Conservation (phyloP, 1,284 basidiomycete genomes). For the Cryptococcus floricola region DNA sequence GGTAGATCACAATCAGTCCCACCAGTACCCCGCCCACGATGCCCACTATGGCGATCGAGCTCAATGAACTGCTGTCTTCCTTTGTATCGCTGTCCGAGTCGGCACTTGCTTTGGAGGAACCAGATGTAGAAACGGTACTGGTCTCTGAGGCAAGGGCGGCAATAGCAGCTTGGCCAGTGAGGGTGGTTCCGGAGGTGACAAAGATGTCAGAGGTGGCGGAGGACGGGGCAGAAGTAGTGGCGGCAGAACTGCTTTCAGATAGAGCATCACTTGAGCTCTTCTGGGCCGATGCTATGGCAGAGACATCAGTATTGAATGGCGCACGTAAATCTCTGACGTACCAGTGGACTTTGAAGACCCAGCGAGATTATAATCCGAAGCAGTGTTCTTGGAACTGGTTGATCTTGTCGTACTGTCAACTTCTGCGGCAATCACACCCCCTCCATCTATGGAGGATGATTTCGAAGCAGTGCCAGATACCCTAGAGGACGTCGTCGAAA, state of each 20-base stretch:
- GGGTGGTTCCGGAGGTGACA: conserved; percentile 1
- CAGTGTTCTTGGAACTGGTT: background rate
- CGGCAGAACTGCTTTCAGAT: background rate
- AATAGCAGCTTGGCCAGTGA: conserved; percentile 4
- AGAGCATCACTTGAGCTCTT: background rate
- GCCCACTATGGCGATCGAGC: conserved; percentile 29
- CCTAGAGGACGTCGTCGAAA: background rate
- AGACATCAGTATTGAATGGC: background rate
- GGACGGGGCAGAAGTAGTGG: background rate
- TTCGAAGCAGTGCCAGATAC: background rate
- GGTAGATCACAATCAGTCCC: conserved; percentile 7
- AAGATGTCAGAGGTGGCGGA: background rate
- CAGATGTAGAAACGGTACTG: conserved; percentile 3
- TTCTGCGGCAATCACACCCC: background rate
- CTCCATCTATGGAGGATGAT: background rate
- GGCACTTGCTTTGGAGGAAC: background rate
- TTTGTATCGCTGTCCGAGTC: conserved; percentile 15
- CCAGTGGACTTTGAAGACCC: background rate
- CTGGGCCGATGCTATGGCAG: background rate
- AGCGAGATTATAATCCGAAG: background rate
- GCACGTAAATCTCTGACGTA: background rate
- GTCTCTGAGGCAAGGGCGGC: conserved; percentile 3
- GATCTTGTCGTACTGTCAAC: background rate
- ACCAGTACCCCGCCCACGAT: conserved; percentile 17
- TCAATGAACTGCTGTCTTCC: conserved; percentile 42